These are phyloP conservation scores for Perkinsus marinus DNA, from an alignment of 169 alveolate species.

Conservation along the genomic window DNA sequence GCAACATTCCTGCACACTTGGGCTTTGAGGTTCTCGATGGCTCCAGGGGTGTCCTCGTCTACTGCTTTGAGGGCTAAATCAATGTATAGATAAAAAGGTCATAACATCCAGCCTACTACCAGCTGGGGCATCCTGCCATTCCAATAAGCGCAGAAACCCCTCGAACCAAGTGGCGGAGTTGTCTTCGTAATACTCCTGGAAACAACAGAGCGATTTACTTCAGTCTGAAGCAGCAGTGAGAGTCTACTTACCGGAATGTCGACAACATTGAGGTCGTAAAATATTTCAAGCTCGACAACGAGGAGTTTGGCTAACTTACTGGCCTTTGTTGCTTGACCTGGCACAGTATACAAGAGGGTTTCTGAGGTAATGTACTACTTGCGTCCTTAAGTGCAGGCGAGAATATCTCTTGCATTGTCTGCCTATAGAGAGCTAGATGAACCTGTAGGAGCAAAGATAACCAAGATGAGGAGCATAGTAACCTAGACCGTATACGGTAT, in stretches of 20 bases:
- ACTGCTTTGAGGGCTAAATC: background rate
- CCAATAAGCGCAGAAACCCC: background rate
- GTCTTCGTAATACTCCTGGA: background rate
- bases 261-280: background rate
- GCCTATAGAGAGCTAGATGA: background rate
- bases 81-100: too few relatives aligned
- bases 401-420: background rate
- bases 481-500: too few relatives aligned
- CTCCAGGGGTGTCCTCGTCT: background rate
- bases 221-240: background rate
- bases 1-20: constrained; percentile 1
- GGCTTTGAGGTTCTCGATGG: background rate
- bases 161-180: background rate
- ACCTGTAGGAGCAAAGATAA: too few relatives aligned
- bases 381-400: background rate
- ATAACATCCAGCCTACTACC: too few relatives aligned
- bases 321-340: background rate
- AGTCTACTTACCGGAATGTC: background rate
- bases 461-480: too few relatives aligned
- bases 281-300: background rate
- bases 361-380: background rate
- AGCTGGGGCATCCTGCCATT: background rate
- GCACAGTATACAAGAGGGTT: background rate
- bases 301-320: background rate
- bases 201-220: background rate